phyloP scores from a whole-genome alignment of 106 monocot species.

The Dendrobium officinale region DNA sequence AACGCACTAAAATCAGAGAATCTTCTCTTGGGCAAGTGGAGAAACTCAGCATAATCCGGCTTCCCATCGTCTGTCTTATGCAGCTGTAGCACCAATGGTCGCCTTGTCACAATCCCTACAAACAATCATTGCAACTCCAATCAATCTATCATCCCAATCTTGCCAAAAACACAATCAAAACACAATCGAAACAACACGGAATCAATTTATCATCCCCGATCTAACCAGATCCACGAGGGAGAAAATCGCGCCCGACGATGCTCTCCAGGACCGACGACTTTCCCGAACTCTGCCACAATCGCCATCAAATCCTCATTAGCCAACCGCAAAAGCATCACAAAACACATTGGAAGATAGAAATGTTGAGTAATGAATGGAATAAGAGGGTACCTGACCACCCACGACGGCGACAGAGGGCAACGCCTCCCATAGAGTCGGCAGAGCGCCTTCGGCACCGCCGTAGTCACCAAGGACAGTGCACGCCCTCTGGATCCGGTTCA shows the following conservation, averaged over 20 bases:
- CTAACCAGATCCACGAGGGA: slow-evolving; percentile 90
- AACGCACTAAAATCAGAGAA: slow-evolving; percentile 40
- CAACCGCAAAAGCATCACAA: not conserved
- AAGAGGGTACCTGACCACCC: slow-evolving; percentile 50
- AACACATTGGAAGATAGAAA: not conserved
- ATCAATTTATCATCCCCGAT: not conserved
- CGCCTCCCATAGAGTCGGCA: slow-evolving; percentile 49
- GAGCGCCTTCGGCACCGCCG: slow-evolving; percentile 47
- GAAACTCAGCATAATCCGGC: slow-evolving; percentile 49
- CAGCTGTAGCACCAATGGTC: slow-evolving; percentile 48
- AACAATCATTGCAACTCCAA: not conserved
- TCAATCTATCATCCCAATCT: not conserved
- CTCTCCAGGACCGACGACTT: slow-evolving; percentile 95
- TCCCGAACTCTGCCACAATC: slow-evolving; percentile 64
- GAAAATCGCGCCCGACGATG: slow-evolving; percentile 88
- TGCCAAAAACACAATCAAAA: not conserved
- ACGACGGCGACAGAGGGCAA: slow-evolving; percentile 82
- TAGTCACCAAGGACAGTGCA: slow-evolving; percentile 77
- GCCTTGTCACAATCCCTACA: slow-evolving; percentile 48
- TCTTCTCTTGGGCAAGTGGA: slow-evolving; percentile 36
- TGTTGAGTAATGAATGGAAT: not conserved
- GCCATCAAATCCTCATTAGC: not conserved
- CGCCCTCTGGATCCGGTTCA: slow-evolving; percentile 69
- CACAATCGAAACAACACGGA: not conserved
- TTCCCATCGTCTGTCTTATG: slow-evolving; percentile 34